Percentiles rank a stretch among this genome's conserved stretches.
phyloP scores from a whole-genome alignment of 2,329 filamentous ascomycete species.

The Aureobasidium mangrovei region DNA sequence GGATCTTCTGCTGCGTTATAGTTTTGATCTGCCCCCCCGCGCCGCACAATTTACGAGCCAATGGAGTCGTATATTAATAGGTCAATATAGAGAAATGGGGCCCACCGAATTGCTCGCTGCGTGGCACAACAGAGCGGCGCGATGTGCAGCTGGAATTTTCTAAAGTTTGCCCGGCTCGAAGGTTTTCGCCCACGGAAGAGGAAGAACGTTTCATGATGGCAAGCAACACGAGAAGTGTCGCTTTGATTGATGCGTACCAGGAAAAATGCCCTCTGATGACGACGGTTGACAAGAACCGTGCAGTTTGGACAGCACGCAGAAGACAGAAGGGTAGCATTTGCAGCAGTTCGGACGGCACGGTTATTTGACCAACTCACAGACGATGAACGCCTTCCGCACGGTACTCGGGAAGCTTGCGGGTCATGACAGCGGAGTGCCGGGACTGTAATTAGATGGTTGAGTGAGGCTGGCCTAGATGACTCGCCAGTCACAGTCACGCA shows the following conservation, averaged over 20 bases:
- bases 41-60: not conserved
- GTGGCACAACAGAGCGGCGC: not conserved
- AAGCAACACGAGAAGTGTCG: too few species aligned
- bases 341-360: conserved; percentile 6
- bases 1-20: not conserved
- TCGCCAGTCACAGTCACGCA: not conserved
- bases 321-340: not conserved
- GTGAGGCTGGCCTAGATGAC: too few species aligned
- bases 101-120: not conserved
- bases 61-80: not conserved
- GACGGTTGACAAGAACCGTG: too few species aligned
- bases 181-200: not conserved
- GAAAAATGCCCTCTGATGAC: too few species aligned
- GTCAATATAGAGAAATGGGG: not conserved
- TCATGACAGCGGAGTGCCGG: too few species aligned
- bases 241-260: too few species aligned
- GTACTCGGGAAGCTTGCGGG: not conserved
- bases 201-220: too few species aligned
- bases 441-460: too few species aligned
- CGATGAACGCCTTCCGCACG: conserved; percentile 8
- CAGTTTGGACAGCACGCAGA: not conserved
- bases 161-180: not conserved
- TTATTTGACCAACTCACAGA: not conserved
- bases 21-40: not conserved
- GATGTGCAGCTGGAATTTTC: not conserved